These are phyloP conservation scores for Spiromastix sp. DNA, from an alignment of 2,329 filamentous ascomycete genomes.

Conservation along the genomic window DNA sequence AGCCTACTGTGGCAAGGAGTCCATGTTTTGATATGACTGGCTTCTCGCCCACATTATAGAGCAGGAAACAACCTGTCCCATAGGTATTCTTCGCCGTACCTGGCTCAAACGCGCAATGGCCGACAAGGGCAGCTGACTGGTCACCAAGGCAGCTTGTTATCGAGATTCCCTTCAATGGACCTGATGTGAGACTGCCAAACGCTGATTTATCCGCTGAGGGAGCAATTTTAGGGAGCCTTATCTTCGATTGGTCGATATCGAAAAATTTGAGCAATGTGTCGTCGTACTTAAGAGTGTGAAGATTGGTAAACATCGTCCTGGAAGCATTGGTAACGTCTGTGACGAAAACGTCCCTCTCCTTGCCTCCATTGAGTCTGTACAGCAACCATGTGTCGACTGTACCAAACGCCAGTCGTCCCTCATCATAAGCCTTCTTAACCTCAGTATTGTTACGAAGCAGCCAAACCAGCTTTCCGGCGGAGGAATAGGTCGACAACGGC, in stretches of 20 bases:
- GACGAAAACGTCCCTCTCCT: conserved; percentile 58
- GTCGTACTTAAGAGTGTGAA: conserved; percentile 70
- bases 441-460: conserved; percentile 60
- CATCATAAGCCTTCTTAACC: conserved; percentile 66
- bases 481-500: conserved; percentile 80
- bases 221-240: conserved; percentile 72
- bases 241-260: conserved; percentile 57
- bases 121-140: conserved; percentile 76
- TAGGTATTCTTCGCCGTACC: conserved; percentile 87
- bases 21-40: conserved; percentile 79
- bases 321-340: conserved; percentile 84
- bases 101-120: conserved; percentile 72
- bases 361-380: conserved; percentile 67
- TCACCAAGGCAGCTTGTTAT: conserved; percentile 83
- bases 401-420: conserved; percentile 67
- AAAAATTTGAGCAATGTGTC: conserved; percentile 70
- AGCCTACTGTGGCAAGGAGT: conserved; percentile 76
- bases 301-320: conserved; percentile 90
- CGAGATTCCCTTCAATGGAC: conserved; percentile 56
- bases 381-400: conserved; percentile 85
- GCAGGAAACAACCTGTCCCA: conserved; percentile 78
- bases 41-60: conserved; percentile 78
- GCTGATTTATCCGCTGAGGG: conserved; percentile 64
- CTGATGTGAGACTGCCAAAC: conserved; percentile 58
- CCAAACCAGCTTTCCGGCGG: conserved; percentile 76